Base-by-base conservation (phyloP, 2,329 filamentous ascomycete species). In the Colletotrichum navitas region DNA sequence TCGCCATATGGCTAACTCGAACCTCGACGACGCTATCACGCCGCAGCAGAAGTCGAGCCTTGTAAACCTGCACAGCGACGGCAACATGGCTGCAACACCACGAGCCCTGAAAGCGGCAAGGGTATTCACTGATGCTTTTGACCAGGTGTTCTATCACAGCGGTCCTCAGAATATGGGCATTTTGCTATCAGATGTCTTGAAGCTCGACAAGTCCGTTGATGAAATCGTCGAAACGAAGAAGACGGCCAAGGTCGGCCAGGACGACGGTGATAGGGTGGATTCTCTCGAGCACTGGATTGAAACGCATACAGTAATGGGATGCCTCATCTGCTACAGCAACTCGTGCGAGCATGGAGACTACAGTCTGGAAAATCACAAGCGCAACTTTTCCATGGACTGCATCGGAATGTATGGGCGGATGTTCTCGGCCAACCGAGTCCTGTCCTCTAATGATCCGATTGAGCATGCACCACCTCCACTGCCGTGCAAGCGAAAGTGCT, bases 331-430 rank as follows among this genome's bases (percentile, higher is more conserved):
- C 78, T 87, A 85, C 75, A 87, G 87, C 62, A 86, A 90, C 76
- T 89, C 88, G 16, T 90, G 88, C 71, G 88, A 90, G 75, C 88
- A 90, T 73, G 88, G 88, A 56, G 88, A 89, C 65, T 89, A 89
- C 63, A 86, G 88, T 66, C 77, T 80, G 8, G 85, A 86, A 58
- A 84, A 84, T 56, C 77, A 87, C 71, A 87, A 88, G 75, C 83
- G 85, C 43, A 86, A 84, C 3, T 87, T 89, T 75, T 88, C 86
- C 3, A 80, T 89, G n/a, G 84, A 86, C 47, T 69, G 64, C 54
- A 74, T 74, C 29, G 73, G 73, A 29, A 73, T 72, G 70, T 72
- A 72, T 18, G 70, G 70, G 26, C 70, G 67, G 5, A 70, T 72
- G 66, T 72, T 72, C 24, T 70, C 70, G 14, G 66, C 66, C 11